Conservation (phyloP, 2,329 filamentous ascomycete genomes). For the Apiospora phragmitis region DNA sequence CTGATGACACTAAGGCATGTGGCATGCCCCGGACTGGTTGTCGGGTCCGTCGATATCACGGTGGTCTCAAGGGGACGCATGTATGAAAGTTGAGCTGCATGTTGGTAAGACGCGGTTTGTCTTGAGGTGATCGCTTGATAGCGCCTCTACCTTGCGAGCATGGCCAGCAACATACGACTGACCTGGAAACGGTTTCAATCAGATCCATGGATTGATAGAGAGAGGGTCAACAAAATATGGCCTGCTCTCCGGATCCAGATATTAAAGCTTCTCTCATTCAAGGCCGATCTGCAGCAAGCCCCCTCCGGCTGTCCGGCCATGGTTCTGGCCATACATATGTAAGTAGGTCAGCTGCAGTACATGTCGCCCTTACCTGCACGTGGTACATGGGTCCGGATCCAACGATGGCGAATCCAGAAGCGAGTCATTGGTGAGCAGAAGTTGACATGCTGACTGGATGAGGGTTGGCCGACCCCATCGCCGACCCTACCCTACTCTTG, state of each 20-base stretch:
- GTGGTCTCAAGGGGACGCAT: background rate
- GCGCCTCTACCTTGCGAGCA: background rate
- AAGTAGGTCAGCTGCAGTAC: background rate
- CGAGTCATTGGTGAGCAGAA: background rate
- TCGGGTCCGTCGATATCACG: background rate
- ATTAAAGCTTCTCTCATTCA: background rate
- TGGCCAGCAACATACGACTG: background rate
- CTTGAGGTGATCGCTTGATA: background rate
- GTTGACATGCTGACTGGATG: background rate
- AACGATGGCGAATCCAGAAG: background rate
- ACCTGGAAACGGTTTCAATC: background rate
- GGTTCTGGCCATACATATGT: background rate
- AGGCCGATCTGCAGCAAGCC: background rate
- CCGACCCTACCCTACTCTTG: background rate
- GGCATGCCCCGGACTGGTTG: background rate
- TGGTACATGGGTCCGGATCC: background rate
- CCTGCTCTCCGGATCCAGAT: background rate
- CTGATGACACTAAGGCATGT: background rate
- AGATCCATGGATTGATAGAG: background rate
- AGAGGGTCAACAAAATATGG: background rate
- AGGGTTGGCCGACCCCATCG: background rate
- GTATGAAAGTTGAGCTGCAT: background rate
- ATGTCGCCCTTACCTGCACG: background rate
- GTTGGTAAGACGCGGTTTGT: background rate
- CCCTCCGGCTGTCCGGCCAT: background rate